Percentiles rank a stretch among this genome's conserved stretches.
Conservation (phyloP, 371 early-diverging fungal species). For the Choanephora cucurbitarum region DNA sequence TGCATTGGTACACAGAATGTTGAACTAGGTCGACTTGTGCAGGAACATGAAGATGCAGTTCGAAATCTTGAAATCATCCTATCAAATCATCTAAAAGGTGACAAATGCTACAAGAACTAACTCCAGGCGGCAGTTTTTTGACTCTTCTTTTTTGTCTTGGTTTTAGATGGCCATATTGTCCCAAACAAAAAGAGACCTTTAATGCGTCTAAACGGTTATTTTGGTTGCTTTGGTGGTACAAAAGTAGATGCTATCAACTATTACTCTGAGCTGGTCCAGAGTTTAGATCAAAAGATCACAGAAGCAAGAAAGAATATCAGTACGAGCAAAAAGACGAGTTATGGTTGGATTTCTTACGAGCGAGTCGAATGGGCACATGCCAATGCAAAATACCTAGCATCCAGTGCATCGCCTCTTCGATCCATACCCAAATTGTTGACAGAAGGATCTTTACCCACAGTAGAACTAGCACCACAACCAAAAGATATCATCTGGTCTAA, state of each 20-base stretch:
- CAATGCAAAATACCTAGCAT: conserved; percentile 46
- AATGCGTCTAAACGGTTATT: conserved; percentile 39
- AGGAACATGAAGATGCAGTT: conserved; percentile 71
- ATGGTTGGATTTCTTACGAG: conserved; percentile 76
- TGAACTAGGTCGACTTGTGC: conserved; percentile 65
- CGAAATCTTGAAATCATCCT: conserved; percentile 66
- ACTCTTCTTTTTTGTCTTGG: not conserved
- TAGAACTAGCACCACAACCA: conserved; percentile 70
- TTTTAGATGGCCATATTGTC: conserved; percentile 44
- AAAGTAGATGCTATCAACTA: conserved; percentile 79
- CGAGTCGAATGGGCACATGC: conserved; percentile 65
- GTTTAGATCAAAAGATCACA: conserved; percentile 65
- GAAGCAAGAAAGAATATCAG: conserved; percentile 48
- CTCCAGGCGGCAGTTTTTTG: not conserved
- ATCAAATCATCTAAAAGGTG: conserved; percentile 58
- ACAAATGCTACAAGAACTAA: conserved; percentile 12
- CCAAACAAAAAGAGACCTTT: conserved; percentile 53
- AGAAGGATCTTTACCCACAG: conserved; percentile 6
- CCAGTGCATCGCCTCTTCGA: conserved; percentile 12
- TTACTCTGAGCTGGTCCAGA: conserved; percentile 65
- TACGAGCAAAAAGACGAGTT: conserved; percentile 61
- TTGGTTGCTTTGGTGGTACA: conserved; percentile 53
- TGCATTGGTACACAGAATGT: conserved; percentile 72
- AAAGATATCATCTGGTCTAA: conserved; percentile 85
- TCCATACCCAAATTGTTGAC: conserved; percentile 12